Evolutionary conservation across 2,329 filamentous ascomycete genomes (phyloP), one percentile per base, ranked within the genome.

Genomic region (Dissoconium aciculare): DNA sequence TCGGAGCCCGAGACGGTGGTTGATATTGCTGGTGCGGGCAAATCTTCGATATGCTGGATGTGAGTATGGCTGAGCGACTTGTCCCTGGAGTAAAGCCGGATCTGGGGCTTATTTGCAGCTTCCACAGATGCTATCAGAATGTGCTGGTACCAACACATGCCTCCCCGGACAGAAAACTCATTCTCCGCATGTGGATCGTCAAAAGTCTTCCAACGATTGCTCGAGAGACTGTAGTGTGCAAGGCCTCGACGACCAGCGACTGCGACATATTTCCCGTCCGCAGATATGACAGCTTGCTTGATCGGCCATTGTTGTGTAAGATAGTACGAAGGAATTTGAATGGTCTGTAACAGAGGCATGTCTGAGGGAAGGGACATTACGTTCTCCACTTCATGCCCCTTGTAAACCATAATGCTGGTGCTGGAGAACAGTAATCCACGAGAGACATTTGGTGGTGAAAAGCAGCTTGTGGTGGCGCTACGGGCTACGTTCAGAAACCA

Each of bases 81-180:
- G 53, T 98, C 89, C 34, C 91, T 74, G 1, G 87, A 93, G 55
- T 87, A 95, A 11, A 98, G 66, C n/a, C 89, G 79, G 29, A 98
- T 59, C 64, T 74, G 49, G 46, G 84, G 84, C 13, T 74, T 74
- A 42, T 75, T 71, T 43, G 79, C 80, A 32, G 73, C 75, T 55
- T 98, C 89, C n/a, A 94, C 77, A 3, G 87, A 84, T 23, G 84
- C 85, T 33, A 95, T 81, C 11, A 98, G 65, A 17, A 95, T 80
- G 56, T 98, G 87, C 43, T 92, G 84, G 51, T 92, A 85, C 89
- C 89, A 98, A 53, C 87, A 95, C 85, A 98, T 93, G 5, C 89
- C 89, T 28, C 89, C 89, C 39, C 85, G 69, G 10, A 98, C 82
- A 14, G 83, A 74, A 51, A 98, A 98, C 39, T 85, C 82, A 45